A percentile compares a stretch with the other conserved stretches of the same genome.
These are phyloP conservation scores for Linnemannia zychae DNA, from an alignment of 192 early-diverging fungal genomes.

Conservation along the genomic window DNA sequence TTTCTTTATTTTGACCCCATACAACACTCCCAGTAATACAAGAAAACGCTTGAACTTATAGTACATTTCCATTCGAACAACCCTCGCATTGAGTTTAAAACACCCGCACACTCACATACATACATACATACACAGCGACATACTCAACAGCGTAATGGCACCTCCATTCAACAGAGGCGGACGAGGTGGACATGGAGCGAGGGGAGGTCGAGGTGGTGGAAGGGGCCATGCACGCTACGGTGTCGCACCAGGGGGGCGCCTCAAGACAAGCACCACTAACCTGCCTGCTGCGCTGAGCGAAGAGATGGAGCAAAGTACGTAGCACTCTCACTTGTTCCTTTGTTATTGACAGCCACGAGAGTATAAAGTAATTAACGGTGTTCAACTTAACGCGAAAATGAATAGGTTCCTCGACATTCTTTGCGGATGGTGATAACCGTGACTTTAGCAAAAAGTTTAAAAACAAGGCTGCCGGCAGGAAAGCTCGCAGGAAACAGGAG, in stretches of 20 bases:
- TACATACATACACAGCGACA: neutral
- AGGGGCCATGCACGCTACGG: slow-evolving; percentile 38
- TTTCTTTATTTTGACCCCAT: neutral
- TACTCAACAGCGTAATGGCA: slow-evolving; percentile 27
- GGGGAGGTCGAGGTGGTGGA: slow-evolving; percentile 30
- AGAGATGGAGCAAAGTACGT: slow-evolving; percentile 56
- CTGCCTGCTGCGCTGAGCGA: slow-evolving; percentile 50
- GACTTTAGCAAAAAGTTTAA: slow-evolving; percentile 63
- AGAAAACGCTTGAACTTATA: neutral
- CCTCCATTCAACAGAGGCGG: slow-evolving; percentile 47
- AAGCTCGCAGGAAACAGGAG: slow-evolving; percentile 65
- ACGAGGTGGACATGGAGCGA: slow-evolving; percentile 13
- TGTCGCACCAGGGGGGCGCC: slow-evolving; percentile 40
- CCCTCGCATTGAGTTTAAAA: neutral
- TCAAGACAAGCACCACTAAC: slow-evolving; percentile 59
- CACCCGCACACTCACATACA: neutral
- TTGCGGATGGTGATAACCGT: slow-evolving; percentile 61
- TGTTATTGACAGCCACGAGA: neutral
- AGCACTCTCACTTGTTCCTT: neutral
- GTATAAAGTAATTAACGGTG: neutral
- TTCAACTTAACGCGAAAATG: neutral
- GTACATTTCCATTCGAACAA: neutral
- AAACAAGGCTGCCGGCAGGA: slow-evolving; percentile 59
- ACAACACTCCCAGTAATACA: neutral
- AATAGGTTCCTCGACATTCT: slow-evolving; percentile 43